Conservation (phyloP, 257 asterid species). For the Perilla frutescens region DNA sequence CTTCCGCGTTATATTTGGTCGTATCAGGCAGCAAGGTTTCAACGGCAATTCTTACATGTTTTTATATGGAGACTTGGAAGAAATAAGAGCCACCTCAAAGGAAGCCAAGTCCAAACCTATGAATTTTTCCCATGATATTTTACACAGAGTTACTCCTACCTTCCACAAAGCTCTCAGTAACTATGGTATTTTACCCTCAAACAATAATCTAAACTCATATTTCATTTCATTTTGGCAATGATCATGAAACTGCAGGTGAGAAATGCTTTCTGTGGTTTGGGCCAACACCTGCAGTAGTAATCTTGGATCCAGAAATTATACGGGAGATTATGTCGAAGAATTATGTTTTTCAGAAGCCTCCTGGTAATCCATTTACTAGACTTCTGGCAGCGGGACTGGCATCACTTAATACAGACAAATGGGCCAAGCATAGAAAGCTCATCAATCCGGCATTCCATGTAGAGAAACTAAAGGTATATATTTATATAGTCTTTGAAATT, state of each 20-base stretch:
- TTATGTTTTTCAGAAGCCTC: conserved; percentile 44
- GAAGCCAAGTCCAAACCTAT: conserved; percentile 54
- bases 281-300: conserved; percentile 42
- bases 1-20: too few relatives aligned
- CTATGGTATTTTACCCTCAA: conserved; percentile 30
- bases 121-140: conserved; percentile 41
- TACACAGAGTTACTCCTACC: conserved; percentile 38
- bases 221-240: too few relatives aligned
- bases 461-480: conserved; percentile 52
- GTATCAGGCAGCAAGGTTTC: conserved; percentile 44
- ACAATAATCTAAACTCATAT: too few relatives aligned
- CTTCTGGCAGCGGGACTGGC: conserved; percentile 47
- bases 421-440: conserved; percentile 60
- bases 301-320: conserved; percentile 47
- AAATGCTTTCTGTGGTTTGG: conserved; percentile 54
- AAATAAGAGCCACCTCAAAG: conserved; percentile 9
- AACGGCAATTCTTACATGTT: conserved; percentile 44
- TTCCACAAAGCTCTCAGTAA: conserved; percentile 23
- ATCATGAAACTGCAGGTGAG: conserved; percentile 39
- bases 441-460: conserved; percentile 60
- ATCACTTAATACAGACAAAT: conserved; percentile 49
- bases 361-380: conserved; percentile 31
- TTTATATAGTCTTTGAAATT: too few relatives aligned
- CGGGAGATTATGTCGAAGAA: conserved; percentile 51
- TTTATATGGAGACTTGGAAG: conserved; percentile 47